These are phyloP conservation scores for Penicillium hordei DNA, from an alignment of 2,329 filamentous ascomycete genomes.

Conservation along the genomic window DNA sequence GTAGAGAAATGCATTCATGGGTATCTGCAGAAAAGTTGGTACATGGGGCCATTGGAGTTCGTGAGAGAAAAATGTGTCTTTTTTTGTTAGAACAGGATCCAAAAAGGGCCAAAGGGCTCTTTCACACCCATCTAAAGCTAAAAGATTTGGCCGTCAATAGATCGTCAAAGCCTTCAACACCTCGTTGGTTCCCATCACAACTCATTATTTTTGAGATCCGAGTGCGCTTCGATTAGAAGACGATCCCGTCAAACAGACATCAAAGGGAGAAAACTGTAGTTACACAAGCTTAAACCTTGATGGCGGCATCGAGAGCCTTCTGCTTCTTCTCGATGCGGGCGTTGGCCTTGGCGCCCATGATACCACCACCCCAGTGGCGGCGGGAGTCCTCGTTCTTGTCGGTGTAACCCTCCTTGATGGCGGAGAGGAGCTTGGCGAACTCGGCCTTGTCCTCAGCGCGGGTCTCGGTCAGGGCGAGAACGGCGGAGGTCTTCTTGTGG, in stretches of 20 bases:
- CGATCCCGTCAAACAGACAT: slow-evolving; percentile 30
- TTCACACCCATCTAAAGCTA: slow-evolving; percentile 38
- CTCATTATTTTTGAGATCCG: slow-evolving; percentile 20
- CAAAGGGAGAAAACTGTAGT: slow-evolving; percentile 14
- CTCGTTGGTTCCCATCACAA: slow-evolving; percentile 23
- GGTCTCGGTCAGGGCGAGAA: slow-evolving; percentile 93
- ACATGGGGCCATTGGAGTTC: slow-evolving; percentile 29
- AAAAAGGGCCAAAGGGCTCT: slow-evolving; percentile 25
- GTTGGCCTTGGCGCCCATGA: slow-evolving; percentile 96
- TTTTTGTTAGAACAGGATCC: slow-evolving; percentile 31
- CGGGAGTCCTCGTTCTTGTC: slow-evolving; percentile 91
- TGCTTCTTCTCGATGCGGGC: slow-evolving; percentile 77
- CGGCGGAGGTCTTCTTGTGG: slow-evolving; percentile 99
- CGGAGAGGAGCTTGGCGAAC: slow-evolving; percentile 91
- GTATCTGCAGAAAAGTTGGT: slow-evolving; percentile 40
- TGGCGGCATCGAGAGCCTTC: slow-evolving; percentile 89
- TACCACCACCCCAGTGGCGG: slow-evolving; percentile 98
- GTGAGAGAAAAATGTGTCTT: slow-evolving; percentile 24
- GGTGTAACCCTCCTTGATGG: slow-evolving; percentile 97
- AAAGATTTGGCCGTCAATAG: slow-evolving; percentile 31
- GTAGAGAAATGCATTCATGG: slow-evolving; percentile 42
- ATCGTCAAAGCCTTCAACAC: slow-evolving; percentile 31
- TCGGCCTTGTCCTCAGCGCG: slow-evolving; percentile 98
- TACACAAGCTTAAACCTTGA: slow-evolving; percentile 80
- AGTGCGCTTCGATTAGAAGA: slow-evolving; percentile 25